Percentiles rank a stretch among this genome's conserved stretches.
Evolutionary conservation across 371 early-diverging fungal species (phyloP).

Genomic region (Entomophthora muscae): DNA sequence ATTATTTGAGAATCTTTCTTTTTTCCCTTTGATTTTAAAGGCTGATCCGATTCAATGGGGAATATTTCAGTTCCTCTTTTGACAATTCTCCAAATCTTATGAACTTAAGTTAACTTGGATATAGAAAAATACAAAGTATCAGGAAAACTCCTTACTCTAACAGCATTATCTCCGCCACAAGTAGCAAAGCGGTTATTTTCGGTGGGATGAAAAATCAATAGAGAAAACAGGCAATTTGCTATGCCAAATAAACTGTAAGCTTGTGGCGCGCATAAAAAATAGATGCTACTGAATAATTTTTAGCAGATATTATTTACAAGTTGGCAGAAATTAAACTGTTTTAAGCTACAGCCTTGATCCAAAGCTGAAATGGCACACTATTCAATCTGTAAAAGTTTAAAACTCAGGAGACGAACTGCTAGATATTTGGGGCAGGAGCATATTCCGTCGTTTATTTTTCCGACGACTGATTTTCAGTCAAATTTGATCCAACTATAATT

Average conservation of each 20-base stretch:
- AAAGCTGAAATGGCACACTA: too few relatives aligned
- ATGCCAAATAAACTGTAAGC: constrained; percentile 46
- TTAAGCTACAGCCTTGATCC: too few relatives aligned
- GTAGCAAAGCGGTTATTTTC: constrained; percentile 52
- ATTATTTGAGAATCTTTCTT: neutral
- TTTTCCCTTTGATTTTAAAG: neutral
- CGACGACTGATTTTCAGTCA: too few relatives aligned
- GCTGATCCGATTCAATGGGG: neutral
- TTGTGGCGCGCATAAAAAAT: neutral
- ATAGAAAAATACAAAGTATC: constrained; percentile 1
- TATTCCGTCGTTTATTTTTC: too few relatives aligned
- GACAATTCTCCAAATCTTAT: constrained; percentile 46
- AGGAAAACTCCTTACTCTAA: constrained; percentile 46
- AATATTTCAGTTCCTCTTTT: constrained; percentile 9
- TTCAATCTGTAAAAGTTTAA: too few relatives aligned
- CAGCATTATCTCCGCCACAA: constrained; percentile 77
- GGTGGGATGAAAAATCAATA: constrained; percentile 68
- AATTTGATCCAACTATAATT: too few relatives aligned
- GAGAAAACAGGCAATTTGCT: constrained; percentile 77
- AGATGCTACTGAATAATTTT: too few relatives aligned
- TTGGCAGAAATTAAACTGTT: too few relatives aligned
- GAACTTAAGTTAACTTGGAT: neutral
- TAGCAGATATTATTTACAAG: too few relatives aligned
- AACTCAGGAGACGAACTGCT: too few relatives aligned
- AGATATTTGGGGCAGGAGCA: too few relatives aligned